phyloP scores from a whole-genome alignment of 768 basidiomycete genomes.

The Phanerodontia chrysosporium region DNA sequence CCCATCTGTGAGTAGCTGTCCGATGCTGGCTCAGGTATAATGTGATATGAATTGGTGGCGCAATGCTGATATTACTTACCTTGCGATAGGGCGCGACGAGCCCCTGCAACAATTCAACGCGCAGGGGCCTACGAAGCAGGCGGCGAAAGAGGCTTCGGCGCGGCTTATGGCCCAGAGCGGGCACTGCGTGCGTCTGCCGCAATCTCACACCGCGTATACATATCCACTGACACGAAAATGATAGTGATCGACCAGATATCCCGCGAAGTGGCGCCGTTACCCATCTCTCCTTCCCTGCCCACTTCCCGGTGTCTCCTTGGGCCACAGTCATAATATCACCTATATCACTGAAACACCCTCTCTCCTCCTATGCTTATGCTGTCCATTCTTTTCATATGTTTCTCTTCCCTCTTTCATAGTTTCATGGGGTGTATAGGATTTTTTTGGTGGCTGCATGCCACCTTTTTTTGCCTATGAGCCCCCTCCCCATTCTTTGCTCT shows the following conservation, averaged over 20 bases:
- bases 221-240: neutral
- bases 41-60: neutral
- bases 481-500: no score
- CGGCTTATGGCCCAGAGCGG: conserved; percentile 19
- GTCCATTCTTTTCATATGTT: neutral
- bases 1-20: conserved; percentile 18
- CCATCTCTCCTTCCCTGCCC: neutral
- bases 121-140: conserved; percentile 17
- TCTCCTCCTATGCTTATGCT: neutral
- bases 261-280: neutral
- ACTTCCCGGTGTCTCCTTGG: no score
- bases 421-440: no score
- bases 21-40: neutral
- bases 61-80: neutral
- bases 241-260: neutral
- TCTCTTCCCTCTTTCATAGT: no score
- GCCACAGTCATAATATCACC: no score
- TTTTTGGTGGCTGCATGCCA: no score
- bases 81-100: conserved; percentile 15
- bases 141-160: conserved; percentile 21
- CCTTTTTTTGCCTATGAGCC: no score
- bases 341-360: neutral
- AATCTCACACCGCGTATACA: neutral
- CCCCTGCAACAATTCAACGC: conserved; percentile 11
- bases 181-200: conserved; percentile 16